Percentiles rank a stretch among this genome's conserved stretches.
These are phyloP conservation scores for Cercospora sojina DNA, from an alignment of 2,329 filamentous ascomycete species.

Conservation along the genomic window DNA sequence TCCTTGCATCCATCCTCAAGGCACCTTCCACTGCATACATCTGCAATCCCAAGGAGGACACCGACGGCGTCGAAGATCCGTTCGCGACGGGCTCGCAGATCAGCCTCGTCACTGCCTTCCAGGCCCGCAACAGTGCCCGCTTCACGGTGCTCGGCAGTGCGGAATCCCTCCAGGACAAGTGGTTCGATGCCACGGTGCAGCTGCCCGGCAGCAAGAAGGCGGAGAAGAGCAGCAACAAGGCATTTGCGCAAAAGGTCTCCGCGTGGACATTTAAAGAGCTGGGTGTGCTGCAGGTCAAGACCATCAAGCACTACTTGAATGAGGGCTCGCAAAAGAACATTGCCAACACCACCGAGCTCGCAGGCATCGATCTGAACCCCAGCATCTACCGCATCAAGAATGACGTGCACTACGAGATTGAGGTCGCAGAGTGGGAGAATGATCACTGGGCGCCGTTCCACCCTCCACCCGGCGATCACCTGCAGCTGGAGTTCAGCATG, in stretches of 20 bases:
- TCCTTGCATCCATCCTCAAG: conserved; percentile 77
- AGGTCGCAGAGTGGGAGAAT: conserved; percentile 79
- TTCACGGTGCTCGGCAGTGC: conserved; percentile 81
- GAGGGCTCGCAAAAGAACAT: conserved; percentile 51
- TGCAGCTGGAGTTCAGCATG: conserved; percentile 99
- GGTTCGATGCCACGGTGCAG: conserved; percentile 80
- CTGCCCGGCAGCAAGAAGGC: conserved; percentile 53
- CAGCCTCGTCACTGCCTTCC: conserved; percentile 75
- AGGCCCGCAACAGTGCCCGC: conserved; percentile 90
- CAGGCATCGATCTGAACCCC: conserved; percentile 65
- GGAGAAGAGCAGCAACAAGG: conserved; percentile 71
- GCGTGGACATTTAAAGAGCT: conserved; percentile 96
- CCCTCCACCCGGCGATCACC: conserved; percentile 64
- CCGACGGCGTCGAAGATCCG: conserved; percentile 68
- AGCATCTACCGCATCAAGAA: conserved; percentile 94
- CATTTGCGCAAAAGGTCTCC: conserved; percentile 80
- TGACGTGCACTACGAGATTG: conserved; percentile 85
- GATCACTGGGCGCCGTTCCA: conserved; percentile 74
- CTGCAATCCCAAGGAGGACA: conserved; percentile 89
- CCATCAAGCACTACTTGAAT: conserved; percentile 71
- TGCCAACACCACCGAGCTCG: conserved; percentile 36
- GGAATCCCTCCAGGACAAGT: conserved; percentile 83
- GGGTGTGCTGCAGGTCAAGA: conserved; percentile 82
- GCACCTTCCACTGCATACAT: conserved; percentile 85
- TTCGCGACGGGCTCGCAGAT: conserved; percentile 84